Conservation (phyloP, 1,284 basidiomycete genomes). For the Meira nashicola region DNA sequence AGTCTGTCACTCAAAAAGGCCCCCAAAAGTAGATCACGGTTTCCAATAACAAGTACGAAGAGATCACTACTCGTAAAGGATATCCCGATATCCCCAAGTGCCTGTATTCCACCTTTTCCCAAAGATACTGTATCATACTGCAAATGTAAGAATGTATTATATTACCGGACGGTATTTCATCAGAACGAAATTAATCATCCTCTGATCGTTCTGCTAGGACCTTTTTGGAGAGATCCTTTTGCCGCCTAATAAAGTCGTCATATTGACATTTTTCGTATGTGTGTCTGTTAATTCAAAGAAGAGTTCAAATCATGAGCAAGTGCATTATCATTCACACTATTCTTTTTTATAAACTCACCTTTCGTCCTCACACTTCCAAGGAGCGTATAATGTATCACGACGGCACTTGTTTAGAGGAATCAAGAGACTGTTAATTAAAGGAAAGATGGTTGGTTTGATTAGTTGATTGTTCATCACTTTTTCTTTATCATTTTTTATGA, state of each 20-base stretch:
- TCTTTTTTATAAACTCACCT: constrained; percentile 52
- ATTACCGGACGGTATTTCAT: no score
- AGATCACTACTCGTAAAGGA: no score
- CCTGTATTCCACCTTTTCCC: no score
- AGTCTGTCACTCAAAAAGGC: no score
- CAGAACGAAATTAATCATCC: constrained; percentile 4
- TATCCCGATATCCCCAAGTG: no score
- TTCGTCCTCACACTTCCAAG: constrained; percentile 79
- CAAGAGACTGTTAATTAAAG: constrained; percentile 59
- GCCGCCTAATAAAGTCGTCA: constrained; percentile 37
- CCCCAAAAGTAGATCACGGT: no score
- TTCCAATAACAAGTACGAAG: no score
- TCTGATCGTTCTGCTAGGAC: constrained; percentile 14
- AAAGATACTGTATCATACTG: no score
- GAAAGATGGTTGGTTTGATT: not conserved
- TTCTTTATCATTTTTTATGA: not conserved
- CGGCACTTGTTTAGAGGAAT: constrained; percentile 80
- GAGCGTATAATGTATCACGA: constrained; percentile 66
- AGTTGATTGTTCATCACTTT: not conserved
- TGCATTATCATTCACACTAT: not conserved
- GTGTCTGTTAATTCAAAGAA: constrained; percentile 24
- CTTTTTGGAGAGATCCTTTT: constrained; percentile 29
- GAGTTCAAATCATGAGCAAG: not conserved
- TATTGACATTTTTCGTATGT: constrained; percentile 41
- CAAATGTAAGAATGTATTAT: no score